Evolutionary conservation across 78 protist genomes (phyloP).

Genomic region (Mantamonas sphyraenae): DNA sequence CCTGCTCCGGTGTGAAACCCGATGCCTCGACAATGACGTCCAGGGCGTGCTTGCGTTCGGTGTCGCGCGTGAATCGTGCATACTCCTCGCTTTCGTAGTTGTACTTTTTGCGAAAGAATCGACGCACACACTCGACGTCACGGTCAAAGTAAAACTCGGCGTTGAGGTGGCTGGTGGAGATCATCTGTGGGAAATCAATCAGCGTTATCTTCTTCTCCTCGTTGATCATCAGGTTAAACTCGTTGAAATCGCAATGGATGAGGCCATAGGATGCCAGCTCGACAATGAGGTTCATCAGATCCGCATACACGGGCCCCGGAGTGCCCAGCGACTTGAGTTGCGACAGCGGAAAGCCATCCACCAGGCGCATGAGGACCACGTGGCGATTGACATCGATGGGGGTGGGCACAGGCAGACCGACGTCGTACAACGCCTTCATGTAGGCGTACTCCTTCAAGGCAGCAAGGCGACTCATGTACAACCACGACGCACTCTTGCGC

Average conservation of each 20-base stretch:
- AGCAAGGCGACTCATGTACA: slow-evolving; percentile 86
- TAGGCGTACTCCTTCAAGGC: slow-evolving; percentile 94
- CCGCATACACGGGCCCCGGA: slow-evolving; percentile 51
- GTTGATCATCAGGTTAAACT: slow-evolving; percentile 86
- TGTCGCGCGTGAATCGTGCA: not conserved
- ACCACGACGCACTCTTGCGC: slow-evolving; percentile 77
- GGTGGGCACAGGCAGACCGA: slow-evolving; percentile 90
- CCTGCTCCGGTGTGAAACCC: slow-evolving; percentile 7
- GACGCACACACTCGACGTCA: slow-evolving; percentile 76
- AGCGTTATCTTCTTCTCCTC: slow-evolving; percentile 61
- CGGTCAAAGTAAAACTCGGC: slow-evolving; percentile 84
- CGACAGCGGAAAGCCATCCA: slow-evolving; percentile 75
- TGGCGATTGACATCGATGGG: slow-evolving; percentile 92
- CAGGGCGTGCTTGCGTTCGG: not conserved
- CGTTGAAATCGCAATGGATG: slow-evolving; percentile 98
- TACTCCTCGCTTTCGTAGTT: slow-evolving; percentile 13
- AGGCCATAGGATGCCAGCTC: slow-evolving; percentile 78
- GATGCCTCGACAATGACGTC: slow-evolving; percentile 21
- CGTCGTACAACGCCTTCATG: slow-evolving; percentile 78
- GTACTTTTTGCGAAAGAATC: slow-evolving; percentile 61
- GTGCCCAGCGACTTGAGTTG: slow-evolving; percentile 46
- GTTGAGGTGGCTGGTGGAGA: slow-evolving; percentile 81
- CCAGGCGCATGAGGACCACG: slow-evolving; percentile 80
- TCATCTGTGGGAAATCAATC: slow-evolving; percentile 98
- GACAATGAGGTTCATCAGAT: slow-evolving; percentile 67